These are phyloP conservation scores for Pulveroboletus sp. DNA, from an alignment of 768 basidiomycete genomes.

Conservation along the genomic window DNA sequence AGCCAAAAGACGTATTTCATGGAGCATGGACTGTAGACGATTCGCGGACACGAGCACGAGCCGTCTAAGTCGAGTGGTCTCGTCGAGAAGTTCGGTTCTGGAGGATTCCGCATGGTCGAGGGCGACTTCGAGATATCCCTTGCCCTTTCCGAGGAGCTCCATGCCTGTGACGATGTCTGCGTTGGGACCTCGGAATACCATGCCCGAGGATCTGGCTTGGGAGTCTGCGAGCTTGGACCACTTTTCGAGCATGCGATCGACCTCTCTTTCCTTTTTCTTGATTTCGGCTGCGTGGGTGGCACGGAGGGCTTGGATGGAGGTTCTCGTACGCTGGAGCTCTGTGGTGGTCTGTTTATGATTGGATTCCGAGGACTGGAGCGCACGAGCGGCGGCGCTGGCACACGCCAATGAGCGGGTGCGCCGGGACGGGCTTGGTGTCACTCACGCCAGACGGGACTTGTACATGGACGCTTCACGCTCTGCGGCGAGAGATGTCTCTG, in stretches of 20 bases:
- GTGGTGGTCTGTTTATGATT: slow-evolving; percentile 66
- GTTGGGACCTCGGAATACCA: slow-evolving; percentile 50
- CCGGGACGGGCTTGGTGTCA: slow-evolving; percentile 12
- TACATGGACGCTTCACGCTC: slow-evolving; percentile 75
- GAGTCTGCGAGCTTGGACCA: slow-evolving; percentile 69
- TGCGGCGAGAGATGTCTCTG: slow-evolving; percentile 62
- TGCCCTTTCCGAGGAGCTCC: slow-evolving; percentile 46
- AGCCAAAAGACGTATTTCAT: slow-evolving; percentile 40
- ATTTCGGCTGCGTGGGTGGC: slow-evolving; percentile 65
- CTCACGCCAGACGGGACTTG: slow-evolving; percentile 70
- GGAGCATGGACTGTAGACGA: slow-evolving; percentile 53
- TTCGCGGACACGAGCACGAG: slow-evolving; percentile 62
- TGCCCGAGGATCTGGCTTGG: slow-evolving; percentile 60
- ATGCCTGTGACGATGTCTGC: slow-evolving; percentile 43
- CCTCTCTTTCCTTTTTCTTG: slow-evolving; percentile 78
- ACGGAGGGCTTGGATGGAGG: slow-evolving; percentile 63
- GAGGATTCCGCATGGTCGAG: slow-evolving; percentile 72
- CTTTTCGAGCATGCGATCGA: slow-evolving; percentile 68
- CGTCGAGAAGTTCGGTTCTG: slow-evolving; percentile 54
- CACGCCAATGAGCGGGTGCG: slow-evolving; percentile 6
- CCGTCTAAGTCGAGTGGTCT: slow-evolving; percentile 59
- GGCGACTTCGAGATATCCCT: slow-evolving; percentile 58
- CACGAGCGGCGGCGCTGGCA: slow-evolving; percentile 47
- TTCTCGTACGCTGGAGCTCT: slow-evolving; percentile 71
- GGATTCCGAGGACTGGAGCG: slow-evolving; percentile 55